Conservation (phyloP, 2,329 filamentous ascomycete genomes). For the Penicillium sp. region DNA sequence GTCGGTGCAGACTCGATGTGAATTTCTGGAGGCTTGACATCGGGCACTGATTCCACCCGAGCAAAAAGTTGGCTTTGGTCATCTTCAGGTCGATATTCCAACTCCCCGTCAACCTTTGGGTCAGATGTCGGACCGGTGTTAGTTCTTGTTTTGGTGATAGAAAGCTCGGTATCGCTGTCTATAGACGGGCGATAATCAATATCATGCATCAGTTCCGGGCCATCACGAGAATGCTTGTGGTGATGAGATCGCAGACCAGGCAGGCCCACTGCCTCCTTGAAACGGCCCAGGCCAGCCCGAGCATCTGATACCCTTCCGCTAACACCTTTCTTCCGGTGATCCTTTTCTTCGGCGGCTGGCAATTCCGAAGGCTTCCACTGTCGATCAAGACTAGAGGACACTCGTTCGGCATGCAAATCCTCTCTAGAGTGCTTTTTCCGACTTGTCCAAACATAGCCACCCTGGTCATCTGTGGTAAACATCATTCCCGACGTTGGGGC, state of each 20-base stretch:
- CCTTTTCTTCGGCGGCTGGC: slow-evolving; percentile 37
- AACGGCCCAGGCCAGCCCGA: slow-evolving; percentile 75
- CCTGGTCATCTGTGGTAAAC: slow-evolving; percentile 47
- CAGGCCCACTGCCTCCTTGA: slow-evolving; percentile 77
- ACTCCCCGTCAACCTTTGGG: slow-evolving; percentile 18
- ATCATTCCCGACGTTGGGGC: slow-evolving; percentile 41
- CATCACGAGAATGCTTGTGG: slow-evolving; percentile 39
- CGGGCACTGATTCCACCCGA: slow-evolving; percentile 7
- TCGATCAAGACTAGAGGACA: slow-evolving; percentile 30
- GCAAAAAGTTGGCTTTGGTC: slow-evolving; percentile 11
- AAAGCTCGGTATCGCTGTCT: slow-evolving; percentile 31
- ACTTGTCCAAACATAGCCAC: slow-evolving; percentile 47
- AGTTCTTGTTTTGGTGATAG: slow-evolving; percentile 8
- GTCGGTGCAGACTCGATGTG: slow-evolving; percentile 30
- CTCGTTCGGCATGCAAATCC: slow-evolving; percentile 31
- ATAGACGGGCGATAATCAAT: slow-evolving; percentile 26
- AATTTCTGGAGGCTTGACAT: slow-evolving; percentile 33
- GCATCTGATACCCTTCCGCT: slow-evolving; percentile 77
- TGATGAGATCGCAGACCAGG: slow-evolving; percentile 42
- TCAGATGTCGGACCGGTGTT: slow-evolving; percentile 19
- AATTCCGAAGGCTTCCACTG: slow-evolving; percentile 32
- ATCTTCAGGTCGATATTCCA: slow-evolving; percentile 14
- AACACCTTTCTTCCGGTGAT: slow-evolving; percentile 67
- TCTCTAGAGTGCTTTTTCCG: slow-evolving; percentile 44
- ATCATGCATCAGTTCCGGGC: slow-evolving; percentile 30